Percentiles rank a stretch among this genome's conserved stretches.
Evolutionary conservation across 768 basidiomycete genomes (phyloP).

Genomic region (Podaxis pistillaris): DNA sequence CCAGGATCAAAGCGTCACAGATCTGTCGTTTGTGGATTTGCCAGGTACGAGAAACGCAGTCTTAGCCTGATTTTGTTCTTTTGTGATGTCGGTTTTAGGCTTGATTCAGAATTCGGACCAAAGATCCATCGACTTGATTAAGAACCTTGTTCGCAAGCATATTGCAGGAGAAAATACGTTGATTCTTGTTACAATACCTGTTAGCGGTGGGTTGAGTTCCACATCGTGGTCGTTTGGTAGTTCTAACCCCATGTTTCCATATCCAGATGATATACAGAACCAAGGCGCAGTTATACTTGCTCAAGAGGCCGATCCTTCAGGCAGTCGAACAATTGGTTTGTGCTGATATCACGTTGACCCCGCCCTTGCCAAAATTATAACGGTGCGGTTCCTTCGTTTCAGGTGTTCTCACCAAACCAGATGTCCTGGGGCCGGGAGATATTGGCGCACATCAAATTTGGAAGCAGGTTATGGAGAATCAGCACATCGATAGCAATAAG

Average conservation of each 20-base stretch:
- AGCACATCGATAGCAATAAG: slow-evolving; percentile 13
- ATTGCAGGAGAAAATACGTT: slow-evolving; percentile 52
- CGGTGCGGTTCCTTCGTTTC: neutral
- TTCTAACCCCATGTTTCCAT: neutral
- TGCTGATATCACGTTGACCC: neutral
- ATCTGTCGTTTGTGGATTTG: slow-evolving; percentile 53
- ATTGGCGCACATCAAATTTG: slow-evolving; percentile 40
- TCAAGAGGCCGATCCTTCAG: slow-evolving; percentile 46
- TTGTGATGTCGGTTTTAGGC: slow-evolving; percentile 30
- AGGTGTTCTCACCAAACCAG: slow-evolving; percentile 76
- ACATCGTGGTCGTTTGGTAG: neutral
- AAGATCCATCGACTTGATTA: slow-evolving; percentile 43
- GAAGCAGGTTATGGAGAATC: slow-evolving; percentile 50
- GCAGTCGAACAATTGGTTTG: slow-evolving; percentile 62
- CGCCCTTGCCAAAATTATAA: neutral
- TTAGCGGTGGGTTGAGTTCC: slow-evolving; percentile 44
- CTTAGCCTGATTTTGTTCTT: neutral
- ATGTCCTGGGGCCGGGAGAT: slow-evolving; percentile 45
- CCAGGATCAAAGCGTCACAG: slow-evolving; percentile 41
- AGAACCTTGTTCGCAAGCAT: slow-evolving; percentile 43
- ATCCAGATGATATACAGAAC: slow-evolving; percentile 64
- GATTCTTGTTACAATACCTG: slow-evolving; percentile 65
- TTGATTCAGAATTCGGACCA: slow-evolving; percentile 54
- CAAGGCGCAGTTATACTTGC: slow-evolving; percentile 59
- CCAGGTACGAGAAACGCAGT: slow-evolving; percentile 35